phyloP scores from a whole-genome alignment of 257 asterid species.

The Solanum lycopersicoides region DNA sequence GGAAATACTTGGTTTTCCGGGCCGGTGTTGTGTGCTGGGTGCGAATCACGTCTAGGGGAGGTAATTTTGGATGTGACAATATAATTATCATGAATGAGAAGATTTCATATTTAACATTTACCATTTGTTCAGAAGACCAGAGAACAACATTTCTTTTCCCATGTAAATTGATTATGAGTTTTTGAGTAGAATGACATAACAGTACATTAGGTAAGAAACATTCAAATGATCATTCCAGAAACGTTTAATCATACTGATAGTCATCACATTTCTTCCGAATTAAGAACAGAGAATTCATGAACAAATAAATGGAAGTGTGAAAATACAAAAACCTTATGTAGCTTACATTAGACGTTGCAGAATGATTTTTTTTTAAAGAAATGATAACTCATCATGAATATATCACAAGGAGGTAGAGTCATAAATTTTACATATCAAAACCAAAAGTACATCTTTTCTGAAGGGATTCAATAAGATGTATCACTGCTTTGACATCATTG shows the following conservation, averaged over 20 bases:
- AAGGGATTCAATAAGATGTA: not conserved
- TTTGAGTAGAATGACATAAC: slow-evolving; percentile 14
- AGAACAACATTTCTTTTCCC: not conserved
- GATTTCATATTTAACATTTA: not conserved
- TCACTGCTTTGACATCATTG: not conserved
- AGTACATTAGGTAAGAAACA: not conserved
- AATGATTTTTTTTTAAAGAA: not conserved
- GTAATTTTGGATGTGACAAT: not conserved
- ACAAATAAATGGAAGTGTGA: not conserved
- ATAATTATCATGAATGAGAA: not conserved
- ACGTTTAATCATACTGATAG: not conserved
- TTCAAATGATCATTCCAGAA: not conserved
- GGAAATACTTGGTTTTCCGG: not conserved
- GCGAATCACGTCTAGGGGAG: not conserved
- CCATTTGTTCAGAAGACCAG: not conserved
- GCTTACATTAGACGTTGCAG: not conserved
- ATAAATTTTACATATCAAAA: not conserved
- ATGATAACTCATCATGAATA: not conserved
- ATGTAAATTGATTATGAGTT: not conserved
- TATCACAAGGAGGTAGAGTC: not conserved
- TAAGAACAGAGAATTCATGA: not conserved
- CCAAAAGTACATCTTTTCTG: not conserved
- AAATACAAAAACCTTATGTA: not conserved
- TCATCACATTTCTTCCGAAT: not conserved
- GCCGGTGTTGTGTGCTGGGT: not conserved